phyloP scores from a whole-genome alignment of 306 rosid species.

The Arachis hypogaea region DNA sequence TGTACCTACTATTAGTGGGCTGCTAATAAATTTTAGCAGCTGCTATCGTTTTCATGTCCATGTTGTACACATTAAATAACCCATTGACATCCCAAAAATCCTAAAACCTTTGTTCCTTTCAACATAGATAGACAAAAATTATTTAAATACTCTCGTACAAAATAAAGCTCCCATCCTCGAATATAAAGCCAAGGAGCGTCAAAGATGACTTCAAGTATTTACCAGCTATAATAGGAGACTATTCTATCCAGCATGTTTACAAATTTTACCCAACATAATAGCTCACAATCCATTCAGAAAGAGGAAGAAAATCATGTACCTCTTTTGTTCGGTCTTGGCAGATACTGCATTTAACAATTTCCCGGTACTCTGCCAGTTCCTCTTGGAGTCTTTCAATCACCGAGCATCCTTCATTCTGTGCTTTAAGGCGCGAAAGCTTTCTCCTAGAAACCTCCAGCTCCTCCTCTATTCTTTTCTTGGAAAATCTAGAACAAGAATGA shows the following conservation, averaged over 20 bases:
- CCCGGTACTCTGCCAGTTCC: slow-evolving; percentile 84
- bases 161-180: not conserved
- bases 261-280: not conserved
- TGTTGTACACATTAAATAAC: too few species aligned
- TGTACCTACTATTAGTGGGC: too few species aligned
- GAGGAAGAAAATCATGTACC: slow-evolving; percentile 49
- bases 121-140: not conserved
- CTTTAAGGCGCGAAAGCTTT: slow-evolving; percentile 61
- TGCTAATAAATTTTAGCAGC: too few species aligned
- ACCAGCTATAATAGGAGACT: not conserved
- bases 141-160: not conserved
- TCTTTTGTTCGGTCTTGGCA: slow-evolving; percentile 84
- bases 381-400: slow-evolving; percentile 77
- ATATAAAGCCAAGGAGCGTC: slow-evolving; percentile 5
- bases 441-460: slow-evolving; percentile 74
- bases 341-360: slow-evolving; percentile 86
- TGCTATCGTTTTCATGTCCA: too few species aligned
- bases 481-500: slow-evolving; percentile 55
- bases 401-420: slow-evolving; percentile 69
- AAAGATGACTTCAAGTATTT: not conserved
- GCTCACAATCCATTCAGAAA: slow-evolving; percentile 4
- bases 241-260: not conserved
- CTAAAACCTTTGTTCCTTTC: too few species aligned
- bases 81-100: too few species aligned
- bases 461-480: slow-evolving; percentile 76